Evolutionary conservation across 129 eudicot species (phyloP), one percentile per base, ranked within the genome.

Genomic region (Arctium minus): DNA sequence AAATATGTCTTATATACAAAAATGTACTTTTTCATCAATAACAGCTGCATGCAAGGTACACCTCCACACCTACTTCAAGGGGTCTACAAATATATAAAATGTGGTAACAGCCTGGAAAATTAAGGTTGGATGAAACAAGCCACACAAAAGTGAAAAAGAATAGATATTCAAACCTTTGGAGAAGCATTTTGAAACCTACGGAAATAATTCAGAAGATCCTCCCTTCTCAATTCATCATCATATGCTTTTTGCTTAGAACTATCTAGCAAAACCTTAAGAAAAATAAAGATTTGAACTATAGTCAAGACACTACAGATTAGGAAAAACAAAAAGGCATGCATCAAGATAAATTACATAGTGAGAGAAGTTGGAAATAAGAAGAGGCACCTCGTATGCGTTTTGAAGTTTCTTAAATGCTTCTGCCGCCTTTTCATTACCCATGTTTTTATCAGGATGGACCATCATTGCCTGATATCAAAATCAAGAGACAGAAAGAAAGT

Each of bases 391-490:
- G 32, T 96, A 96, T 74, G 98, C 99, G 79, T 93, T 96, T 87
- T 96, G 99, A 87, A 96, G 99, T 88, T 93, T 96, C 90, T 93
- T 90, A 85, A 96, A 96, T 86, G 99, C 98, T 80, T 96, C 99
- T 80, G 91, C 99, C 65, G 99, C 99, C 87, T 91, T 96, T 82
- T 96, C 98, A 88, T 96, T 91, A 76, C 99, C 99, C 99, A 93
- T 96, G 84, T 96, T 93, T 86, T 96, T 96, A 88, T 96, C 99
- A 80, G 99, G 99, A 80, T 96, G 99, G 74, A 96, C 99, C 88
- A 96, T 86, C 98, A 96, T 96, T 36, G 99, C 99, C 99, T 96
- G 84, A 72, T 9, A 84, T 75, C 44, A 75, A 81, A 35, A 80
- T 2, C 48, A 65, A 35, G 50, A 13, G 31, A 69, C 7, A 50